Percentiles rank a stretch among this genome's conserved stretches.
Conservation (phyloP, 2,329 filamentous ascomycete genomes). For the Neoarthrinium moseri region DNA sequence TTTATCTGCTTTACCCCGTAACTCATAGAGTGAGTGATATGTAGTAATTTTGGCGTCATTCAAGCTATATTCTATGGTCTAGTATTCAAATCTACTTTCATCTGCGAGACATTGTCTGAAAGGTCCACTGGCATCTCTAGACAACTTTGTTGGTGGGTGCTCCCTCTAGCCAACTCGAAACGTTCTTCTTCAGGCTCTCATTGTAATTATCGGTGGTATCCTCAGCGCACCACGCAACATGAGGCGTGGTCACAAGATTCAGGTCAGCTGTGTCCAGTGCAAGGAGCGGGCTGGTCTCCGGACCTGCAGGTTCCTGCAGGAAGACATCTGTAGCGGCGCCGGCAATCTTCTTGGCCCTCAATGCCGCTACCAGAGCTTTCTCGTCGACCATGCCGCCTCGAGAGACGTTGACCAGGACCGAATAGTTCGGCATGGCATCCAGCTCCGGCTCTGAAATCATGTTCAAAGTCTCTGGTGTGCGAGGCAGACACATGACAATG, state of each 20-base stretch:
- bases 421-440: conserved; percentile 19
- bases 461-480: conserved; percentile 24
- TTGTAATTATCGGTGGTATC: conserved; percentile 26
- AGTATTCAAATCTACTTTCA: neutral
- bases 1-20: conserved; percentile 1
- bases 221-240: conserved; percentile 28
- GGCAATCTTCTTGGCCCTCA: conserved; percentile 24
- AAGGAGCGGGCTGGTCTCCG: conserved; percentile 20
- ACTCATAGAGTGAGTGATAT: no score
- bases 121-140: neutral
- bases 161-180: conserved; percentile 20
- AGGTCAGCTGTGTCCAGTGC: conserved; percentile 20
- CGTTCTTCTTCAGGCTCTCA: conserved; percentile 20
- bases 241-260: conserved; percentile 29
- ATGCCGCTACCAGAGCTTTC: conserved; percentile 22
- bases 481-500: conserved; percentile 25
- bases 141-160: conserved; percentile 6
- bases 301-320: conserved; percentile 23
- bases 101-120: neutral
- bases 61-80: no score
- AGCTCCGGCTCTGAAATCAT: conserved; percentile 23
- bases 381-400: conserved; percentile 31
- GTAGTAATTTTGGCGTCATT: no score
- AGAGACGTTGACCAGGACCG: conserved; percentile 28
- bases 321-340: conserved; percentile 29